Percentiles rank a stretch among this genome's conserved stretches.
phyloP scores from a whole-genome alignment of 2,329 filamentous ascomycete genomes.

The Bretziella fagacearum region DNA sequence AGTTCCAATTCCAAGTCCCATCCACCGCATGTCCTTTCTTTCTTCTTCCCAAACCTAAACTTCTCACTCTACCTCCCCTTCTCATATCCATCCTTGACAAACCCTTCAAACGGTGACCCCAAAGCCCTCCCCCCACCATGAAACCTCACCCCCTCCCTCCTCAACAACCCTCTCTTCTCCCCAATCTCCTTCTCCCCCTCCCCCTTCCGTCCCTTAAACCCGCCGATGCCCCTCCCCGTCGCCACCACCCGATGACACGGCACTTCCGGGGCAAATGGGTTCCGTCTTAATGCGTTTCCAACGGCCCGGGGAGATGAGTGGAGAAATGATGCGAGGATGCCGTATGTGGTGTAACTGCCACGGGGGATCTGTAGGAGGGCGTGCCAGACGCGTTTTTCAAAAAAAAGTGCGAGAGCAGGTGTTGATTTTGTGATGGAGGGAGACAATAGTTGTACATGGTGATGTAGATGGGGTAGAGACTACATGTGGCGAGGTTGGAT shows the following conservation, averaged over 20 bases:
- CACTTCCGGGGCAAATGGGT: conserved; percentile 68
- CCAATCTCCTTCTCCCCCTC: conserved; percentile 42
- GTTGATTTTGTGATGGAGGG: conserved; percentile 27
- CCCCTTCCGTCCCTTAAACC: conserved; percentile 49
- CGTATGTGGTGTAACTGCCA: conserved; percentile 65
- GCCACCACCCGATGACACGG: conserved; percentile 72
- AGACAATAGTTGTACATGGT: conserved; percentile 18
- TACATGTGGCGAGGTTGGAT: background rate
- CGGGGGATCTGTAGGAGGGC: conserved; percentile 60
- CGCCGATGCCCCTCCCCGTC: conserved; percentile 36
- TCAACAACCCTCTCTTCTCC: conserved; percentile 46
- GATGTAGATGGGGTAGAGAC: background rate
- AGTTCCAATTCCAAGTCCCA: no score
- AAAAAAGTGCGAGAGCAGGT: conserved; percentile 30
- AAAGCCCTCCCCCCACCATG: conserved; percentile 42
- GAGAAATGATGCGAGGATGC: conserved; percentile 49
- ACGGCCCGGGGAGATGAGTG: conserved; percentile 58
- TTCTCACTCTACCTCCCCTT: background rate
- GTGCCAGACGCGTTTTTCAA: conserved; percentile 49
- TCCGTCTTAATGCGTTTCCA: conserved; percentile 58
- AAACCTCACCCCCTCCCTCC: conserved; percentile 47
- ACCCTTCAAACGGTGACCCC: conserved; percentile 35
- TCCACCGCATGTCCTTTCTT: background rate
- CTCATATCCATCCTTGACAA: conserved; percentile 16
- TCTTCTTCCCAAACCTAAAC: background rate